phyloP scores from a whole-genome alignment of 495 filamentous ascomycete species.

The Tuber borchii region DNA sequence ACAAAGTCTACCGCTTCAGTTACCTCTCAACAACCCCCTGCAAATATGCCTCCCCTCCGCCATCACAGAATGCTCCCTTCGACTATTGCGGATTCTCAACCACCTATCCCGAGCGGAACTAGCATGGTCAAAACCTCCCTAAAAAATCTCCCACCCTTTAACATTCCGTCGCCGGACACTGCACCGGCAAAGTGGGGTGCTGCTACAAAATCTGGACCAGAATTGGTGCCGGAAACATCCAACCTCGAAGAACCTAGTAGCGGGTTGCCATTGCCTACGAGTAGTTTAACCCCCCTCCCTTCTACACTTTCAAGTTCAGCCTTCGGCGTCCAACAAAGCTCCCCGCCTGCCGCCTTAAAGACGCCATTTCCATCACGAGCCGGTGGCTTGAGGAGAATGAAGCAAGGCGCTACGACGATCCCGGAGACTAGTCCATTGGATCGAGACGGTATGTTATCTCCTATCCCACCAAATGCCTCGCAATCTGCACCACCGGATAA shows the following conservation, averaged over 20 bases:
- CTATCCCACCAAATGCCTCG: conserved; percentile 1
- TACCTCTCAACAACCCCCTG: neutral
- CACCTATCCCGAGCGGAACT: neutral
- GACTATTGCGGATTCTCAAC: conserved; percentile 13
- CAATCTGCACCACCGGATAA: neutral
- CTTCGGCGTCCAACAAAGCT: conserved; percentile 4
- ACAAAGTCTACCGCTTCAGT: neutral
- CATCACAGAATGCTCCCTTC: neutral
- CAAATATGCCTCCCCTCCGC: neutral
- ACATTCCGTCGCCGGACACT: conserved; percentile 21
- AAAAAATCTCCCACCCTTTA: conserved; percentile 31
- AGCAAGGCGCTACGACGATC: neutral
- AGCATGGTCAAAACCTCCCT: conserved; percentile 24
- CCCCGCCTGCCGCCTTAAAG: neutral
- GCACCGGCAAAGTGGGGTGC: neutral
- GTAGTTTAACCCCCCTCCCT: conserved; percentile 19
- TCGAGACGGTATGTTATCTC: conserved; percentile 6
- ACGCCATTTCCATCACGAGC: neutral
- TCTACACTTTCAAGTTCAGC: conserved; percentile 16
- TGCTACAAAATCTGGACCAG: conserved; percentile 11
- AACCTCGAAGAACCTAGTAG: conserved; percentile 2
- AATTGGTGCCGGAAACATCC: conserved; percentile 35
- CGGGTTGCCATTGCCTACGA: conserved; percentile 13
- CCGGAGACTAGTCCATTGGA: conserved; percentile 20
- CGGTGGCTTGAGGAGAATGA: neutral